Evolutionary conservation across 2,329 filamentous ascomycete species (phyloP).

Genomic region (Grosmannia huntii): DNA sequence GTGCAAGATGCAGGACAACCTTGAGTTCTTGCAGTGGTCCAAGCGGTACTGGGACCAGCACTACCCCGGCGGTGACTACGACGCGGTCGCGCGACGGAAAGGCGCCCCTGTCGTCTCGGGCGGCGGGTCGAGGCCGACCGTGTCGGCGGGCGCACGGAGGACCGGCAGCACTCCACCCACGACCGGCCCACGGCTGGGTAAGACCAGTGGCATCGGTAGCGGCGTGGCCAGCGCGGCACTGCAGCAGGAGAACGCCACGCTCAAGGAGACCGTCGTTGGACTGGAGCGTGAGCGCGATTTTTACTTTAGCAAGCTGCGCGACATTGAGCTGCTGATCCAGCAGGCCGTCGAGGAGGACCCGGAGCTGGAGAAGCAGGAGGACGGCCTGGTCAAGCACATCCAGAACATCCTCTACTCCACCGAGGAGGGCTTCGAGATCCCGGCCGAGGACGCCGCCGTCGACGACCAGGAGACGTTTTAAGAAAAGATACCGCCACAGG

Average conservation of each 20-base stretch:
- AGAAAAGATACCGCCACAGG: neutral
- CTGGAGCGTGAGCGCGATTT: slow-evolving; percentile 95
- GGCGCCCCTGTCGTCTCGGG: slow-evolving; percentile 45
- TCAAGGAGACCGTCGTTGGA: slow-evolving; percentile 92
- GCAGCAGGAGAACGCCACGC: slow-evolving; percentile 69
- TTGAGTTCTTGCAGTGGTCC: slow-evolving; percentile 95
- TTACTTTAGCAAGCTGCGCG: slow-evolving; percentile 96
- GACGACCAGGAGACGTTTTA: slow-evolving; percentile 75
- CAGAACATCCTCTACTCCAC: slow-evolving; percentile 96
- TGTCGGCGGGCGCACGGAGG: slow-evolving; percentile 32
- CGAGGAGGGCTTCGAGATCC: slow-evolving; percentile 86
- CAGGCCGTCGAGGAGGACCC: slow-evolving; percentile 86
- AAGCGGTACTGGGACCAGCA: slow-evolving; percentile 98
- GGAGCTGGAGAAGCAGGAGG: slow-evolving; percentile 86
- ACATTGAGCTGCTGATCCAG: slow-evolving; percentile 92
- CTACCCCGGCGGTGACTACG: slow-evolving; percentile 94
- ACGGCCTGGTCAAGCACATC: slow-evolving; percentile 86
- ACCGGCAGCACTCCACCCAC: slow-evolving; percentile 51
- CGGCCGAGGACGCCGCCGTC: slow-evolving; percentile 54
- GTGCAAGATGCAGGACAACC: slow-evolving; percentile 99
- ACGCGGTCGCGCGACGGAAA: slow-evolving; percentile 75
- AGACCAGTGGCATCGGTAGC: slow-evolving; percentile 32
- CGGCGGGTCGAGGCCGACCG: slow-evolving; percentile 33
- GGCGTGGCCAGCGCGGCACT: slow-evolving; percentile 58
- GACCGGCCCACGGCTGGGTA: slow-evolving; percentile 33